phyloP scores from a whole-genome alignment of 2,329 filamentous ascomycete genomes.

The Microcyclospora pomicola region DNA sequence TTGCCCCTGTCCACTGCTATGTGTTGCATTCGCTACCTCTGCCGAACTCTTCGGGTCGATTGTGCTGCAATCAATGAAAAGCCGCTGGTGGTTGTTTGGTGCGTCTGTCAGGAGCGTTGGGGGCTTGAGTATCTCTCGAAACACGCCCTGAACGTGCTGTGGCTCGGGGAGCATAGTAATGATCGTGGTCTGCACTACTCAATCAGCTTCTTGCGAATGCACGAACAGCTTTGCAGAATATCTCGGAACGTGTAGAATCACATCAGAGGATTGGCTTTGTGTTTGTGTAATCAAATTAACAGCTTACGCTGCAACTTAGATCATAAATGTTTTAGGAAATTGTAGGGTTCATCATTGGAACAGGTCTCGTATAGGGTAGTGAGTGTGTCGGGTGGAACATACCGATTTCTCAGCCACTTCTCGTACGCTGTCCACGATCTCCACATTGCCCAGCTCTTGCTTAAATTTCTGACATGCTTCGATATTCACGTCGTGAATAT shows the following conservation, averaged over 20 bases:
- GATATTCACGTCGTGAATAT: constrained; percentile 53
- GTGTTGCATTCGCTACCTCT: constrained; percentile 58
- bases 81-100: constrained; percentile 41
- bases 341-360: constrained; percentile 31
- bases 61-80: constrained; percentile 94
- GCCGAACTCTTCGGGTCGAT: constrained; percentile 82
- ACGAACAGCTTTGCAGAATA: not conserved
- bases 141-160: constrained; percentile 73
- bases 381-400: constrained; percentile 24
- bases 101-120: constrained; percentile 37
- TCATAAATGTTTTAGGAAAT: constrained; percentile 44
- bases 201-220: constrained; percentile 1
- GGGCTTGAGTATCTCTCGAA: constrained; percentile 56
- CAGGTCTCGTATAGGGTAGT: not conserved
- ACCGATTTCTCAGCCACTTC: constrained; percentile 55
- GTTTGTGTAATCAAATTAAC: constrained; percentile 47
- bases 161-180: constrained; percentile 85
- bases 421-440: constrained; percentile 42
- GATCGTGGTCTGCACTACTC: constrained; percentile 54
- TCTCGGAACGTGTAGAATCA: too few relatives aligned
- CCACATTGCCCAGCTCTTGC: constrained; percentile 39
- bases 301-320: constrained; percentile 55
- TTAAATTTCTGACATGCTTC: constrained; percentile 43
- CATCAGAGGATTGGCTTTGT: constrained; percentile 63
- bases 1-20: constrained; percentile 50